A percentile compares a stretch with the other conserved stretches of the same genome.
Conservation (phyloP, 2,329 filamentous ascomycete species). For the Fusarium mundagurra region DNA sequence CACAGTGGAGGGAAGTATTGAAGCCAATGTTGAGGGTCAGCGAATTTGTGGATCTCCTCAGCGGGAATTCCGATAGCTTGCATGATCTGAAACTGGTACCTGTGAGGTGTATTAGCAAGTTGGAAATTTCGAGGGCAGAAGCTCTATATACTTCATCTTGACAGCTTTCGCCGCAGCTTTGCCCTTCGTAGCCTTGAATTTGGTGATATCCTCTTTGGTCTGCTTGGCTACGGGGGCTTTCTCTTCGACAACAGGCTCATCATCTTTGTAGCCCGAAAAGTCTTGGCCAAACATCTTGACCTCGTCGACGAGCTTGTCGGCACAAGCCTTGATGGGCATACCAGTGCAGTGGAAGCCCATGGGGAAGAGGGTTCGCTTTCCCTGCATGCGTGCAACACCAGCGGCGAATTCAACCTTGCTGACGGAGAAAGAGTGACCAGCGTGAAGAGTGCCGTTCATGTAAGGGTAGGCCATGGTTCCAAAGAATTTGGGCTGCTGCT, state of each 20-base stretch:
- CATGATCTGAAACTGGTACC: conserved; percentile 95
- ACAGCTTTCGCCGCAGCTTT: conserved; percentile 91
- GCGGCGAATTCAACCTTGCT: conserved; percentile 93
- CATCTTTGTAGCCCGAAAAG: conserved; percentile 80
- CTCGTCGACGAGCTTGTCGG: conserved; percentile 93
- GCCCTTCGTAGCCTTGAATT: conserved; percentile 92
- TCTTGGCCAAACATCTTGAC: conserved; percentile 88
- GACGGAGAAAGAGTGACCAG: conserved; percentile 90
- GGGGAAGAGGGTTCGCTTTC: conserved; percentile 87
- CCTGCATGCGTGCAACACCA: conserved; percentile 89
- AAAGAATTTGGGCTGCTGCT: conserved; percentile 90
- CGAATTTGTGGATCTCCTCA: conserved; percentile 92
- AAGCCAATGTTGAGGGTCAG: conserved; percentile 92
- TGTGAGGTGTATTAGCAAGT: not conserved
- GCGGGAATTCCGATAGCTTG: conserved; percentile 85
- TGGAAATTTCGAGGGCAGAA: not conserved
- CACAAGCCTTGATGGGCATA: conserved; percentile 97
- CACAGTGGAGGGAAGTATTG: conserved; percentile 76
- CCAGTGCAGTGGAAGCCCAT: conserved; percentile 93
- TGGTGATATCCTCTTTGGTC: conserved; percentile 83
- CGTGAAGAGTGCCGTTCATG: conserved; percentile 90
- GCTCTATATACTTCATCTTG: conserved; percentile 73
- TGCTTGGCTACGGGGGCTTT: conserved; percentile 68
- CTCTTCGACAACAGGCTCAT: conserved; percentile 62
- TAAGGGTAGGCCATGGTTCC: conserved; percentile 68